Evolutionary conservation across 2,329 filamentous ascomycete species (phyloP).

Genomic region (Verticillium nonalfalfae): DNA sequence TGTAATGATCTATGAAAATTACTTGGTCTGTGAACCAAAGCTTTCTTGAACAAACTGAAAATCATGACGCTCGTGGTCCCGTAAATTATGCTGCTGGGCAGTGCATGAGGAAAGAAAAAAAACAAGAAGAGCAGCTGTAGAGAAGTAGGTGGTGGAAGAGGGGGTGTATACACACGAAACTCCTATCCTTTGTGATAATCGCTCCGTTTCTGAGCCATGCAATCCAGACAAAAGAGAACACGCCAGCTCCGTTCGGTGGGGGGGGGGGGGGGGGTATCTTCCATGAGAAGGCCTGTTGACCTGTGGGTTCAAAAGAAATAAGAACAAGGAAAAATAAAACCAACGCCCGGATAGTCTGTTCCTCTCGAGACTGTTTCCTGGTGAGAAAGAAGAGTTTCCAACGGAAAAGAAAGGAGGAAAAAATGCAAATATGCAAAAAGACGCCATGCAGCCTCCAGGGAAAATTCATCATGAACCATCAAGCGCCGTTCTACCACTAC

Average conservation of each 20-base stretch:
- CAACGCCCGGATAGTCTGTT: not conserved
- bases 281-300: not conserved
- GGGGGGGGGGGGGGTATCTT: not conserved
- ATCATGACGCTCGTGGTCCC: not conserved
- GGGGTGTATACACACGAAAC: not conserved
- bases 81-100: not conserved
- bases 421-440: not conserved
- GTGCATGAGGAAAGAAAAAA: not conserved
- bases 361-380: not conserved
- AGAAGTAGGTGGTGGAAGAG: too few species aligned
- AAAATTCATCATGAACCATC: not conserved
- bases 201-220: not conserved
- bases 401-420: too few species aligned
- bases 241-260: not conserved
- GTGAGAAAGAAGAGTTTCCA: not conserved
- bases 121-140: not conserved
- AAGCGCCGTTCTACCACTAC: not conserved
- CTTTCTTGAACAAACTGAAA: not conserved
- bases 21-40: not conserved
- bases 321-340: not conserved
- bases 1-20: not conserved
- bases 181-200: not conserved
- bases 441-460: not conserved
- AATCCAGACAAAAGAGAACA: not conserved
- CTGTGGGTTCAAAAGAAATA: not conserved